Percentiles rank a stretch among this genome's conserved stretches.
These are phyloP conservation scores for Sporobolomyces phaffii DNA, from an alignment of 768 basidiomycete species.

Conservation along the genomic window DNA sequence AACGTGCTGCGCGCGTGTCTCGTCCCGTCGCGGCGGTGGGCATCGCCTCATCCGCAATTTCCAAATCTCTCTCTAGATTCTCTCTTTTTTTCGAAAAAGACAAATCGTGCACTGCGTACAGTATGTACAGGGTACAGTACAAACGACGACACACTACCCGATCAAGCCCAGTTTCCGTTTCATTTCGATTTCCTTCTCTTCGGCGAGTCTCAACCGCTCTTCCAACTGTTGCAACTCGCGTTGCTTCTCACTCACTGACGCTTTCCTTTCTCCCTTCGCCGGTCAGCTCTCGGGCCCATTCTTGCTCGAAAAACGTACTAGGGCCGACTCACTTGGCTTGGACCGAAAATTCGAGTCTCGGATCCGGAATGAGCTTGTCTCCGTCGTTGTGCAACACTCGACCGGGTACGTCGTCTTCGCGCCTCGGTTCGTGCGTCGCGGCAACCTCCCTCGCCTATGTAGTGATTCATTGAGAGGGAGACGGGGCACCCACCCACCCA, in stretches of 20 bases:
- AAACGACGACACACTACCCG: background rate
- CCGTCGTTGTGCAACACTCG: background rate
- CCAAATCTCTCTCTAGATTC: too few species aligned
- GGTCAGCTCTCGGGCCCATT: too few species aligned
- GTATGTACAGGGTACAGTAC: background rate
- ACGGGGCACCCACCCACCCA: too few species aligned
- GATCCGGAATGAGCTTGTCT: background rate
- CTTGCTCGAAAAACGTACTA: too few species aligned
- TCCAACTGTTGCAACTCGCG: background rate
- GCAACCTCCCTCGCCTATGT: constrained; percentile 3
- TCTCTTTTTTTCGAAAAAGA: too few species aligned
- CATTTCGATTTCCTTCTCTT: background rate
- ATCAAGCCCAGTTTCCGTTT: background rate
- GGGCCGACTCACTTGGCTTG: constrained; percentile 1
- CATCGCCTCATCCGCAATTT: too few species aligned
- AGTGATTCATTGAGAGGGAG: background rate
- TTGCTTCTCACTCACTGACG: background rate
- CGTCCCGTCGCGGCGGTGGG: too few species aligned
- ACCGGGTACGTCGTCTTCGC: constrained; percentile 2
- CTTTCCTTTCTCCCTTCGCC: constrained; percentile 5
- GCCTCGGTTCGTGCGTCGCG: constrained; percentile 1
- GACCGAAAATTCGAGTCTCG: background rate
- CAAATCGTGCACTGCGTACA: too few species aligned
- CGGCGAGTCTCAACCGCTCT: background rate
- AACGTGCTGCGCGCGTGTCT: too few species aligned